A percentile compares a stretch with the other conserved stretches of the same genome.
Conservation (phyloP, 345 rosid species). For the Gossypium thurberi region DNA sequence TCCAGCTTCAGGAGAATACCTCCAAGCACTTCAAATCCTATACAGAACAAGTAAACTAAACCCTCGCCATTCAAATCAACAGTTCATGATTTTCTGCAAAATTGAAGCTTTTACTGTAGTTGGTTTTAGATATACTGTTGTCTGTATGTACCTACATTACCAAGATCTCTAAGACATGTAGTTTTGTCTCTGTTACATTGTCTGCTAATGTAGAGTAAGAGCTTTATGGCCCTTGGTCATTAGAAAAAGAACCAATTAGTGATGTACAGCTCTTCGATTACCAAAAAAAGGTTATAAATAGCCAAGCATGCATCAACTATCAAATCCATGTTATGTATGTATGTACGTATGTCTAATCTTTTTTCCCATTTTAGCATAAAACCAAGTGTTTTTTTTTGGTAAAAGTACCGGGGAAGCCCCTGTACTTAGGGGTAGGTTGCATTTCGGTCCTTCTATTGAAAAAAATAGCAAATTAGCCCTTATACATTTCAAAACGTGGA, state of each 20-base stretch:
- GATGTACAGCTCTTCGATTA: neutral
- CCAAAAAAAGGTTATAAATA: no score
- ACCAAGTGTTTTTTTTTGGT: no score
- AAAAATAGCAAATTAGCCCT: no score
- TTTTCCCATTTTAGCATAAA: no score
- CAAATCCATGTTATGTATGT: no score
- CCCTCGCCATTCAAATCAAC: conserved; percentile 1
- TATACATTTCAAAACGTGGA: no score
- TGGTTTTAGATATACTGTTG: conserved; percentile 11
- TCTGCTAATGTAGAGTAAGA: conserved; percentile 10
- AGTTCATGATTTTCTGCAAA: conserved; percentile 14
- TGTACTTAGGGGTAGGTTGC: no score
- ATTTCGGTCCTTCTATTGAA: no score
- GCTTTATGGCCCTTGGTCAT: neutral
- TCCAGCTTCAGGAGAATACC: conserved; percentile 65
- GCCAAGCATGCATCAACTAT: no score
- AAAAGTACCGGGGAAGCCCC: no score
- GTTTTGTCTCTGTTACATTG: neutral
- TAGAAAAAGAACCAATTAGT: neutral
- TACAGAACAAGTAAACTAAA: conserved; percentile 54
- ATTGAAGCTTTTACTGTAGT: conserved; percentile 9
- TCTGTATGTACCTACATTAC: conserved; percentile 2
- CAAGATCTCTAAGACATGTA: no score
- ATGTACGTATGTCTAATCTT: no score
- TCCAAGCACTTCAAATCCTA: conserved; percentile 62